Evolutionary conservation across 129 eudicot genomes (phyloP), one percentile per base, ranked within the genome.

Genomic region (Erigeron canadensis): DNA sequence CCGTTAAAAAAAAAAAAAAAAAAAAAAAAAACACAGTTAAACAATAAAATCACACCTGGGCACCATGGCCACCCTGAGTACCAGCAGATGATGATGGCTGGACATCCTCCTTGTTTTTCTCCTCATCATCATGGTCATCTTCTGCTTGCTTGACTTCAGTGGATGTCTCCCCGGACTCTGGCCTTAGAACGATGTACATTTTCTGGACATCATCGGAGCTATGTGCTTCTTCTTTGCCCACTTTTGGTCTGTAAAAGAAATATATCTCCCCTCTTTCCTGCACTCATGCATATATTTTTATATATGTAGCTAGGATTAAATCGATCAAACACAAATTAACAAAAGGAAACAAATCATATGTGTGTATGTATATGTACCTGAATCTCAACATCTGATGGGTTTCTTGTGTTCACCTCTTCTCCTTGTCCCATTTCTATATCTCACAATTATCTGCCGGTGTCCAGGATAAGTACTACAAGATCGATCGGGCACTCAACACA

Each of bases 221-320:
- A 40, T 79, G 79, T 56, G 83, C 66, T 59, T 79, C 75, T 48
- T 79, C 74, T 12, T 40, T 73, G 12, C 13, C 74, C 2, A 79
- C 83, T 73, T 73, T 79, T 4, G 83, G 83, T 45, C 83, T 73
- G 65, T 79, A 79, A 6, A 79, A 79, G 75, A 79, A 79, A 46
- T 72, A 79, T 73, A 79, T 73, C 9, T 79, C 83, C 8, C 79
- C 83, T 37, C 65, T 66, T 73, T 79, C 83, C 81, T 77, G 65
- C 39, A 2, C 1, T 23, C 1, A 39, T 45, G 8, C 28, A 57
- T 23, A 22, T 28, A n/a, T n/a, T 0, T 21, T 34, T 9, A 60
- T 9, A 9, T 3, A 21, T 18, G 21, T 2, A 57, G 1, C 22
- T 10, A 57, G 54, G 2, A 18, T 6, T 55, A 28, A 4, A 1